phyloP scores from a whole-genome alignment of 2,329 filamentous ascomycete species.

The Pseudocercospora cruenta region DNA sequence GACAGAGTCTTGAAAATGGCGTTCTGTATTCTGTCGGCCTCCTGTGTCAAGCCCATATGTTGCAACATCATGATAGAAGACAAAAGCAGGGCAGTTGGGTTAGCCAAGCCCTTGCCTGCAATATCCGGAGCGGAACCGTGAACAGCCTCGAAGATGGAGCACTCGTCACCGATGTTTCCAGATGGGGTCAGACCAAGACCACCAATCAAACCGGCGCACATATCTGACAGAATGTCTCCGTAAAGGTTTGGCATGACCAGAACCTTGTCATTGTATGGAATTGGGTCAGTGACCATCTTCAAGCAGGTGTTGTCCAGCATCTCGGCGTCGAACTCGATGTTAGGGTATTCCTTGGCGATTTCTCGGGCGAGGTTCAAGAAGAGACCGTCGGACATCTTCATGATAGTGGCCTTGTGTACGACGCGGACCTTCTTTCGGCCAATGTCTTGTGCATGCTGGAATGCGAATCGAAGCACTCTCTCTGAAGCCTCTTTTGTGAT shows the following conservation, averaged over 20 bases:
- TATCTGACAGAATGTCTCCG: slow-evolving; percentile 98
- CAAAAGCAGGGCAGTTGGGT: slow-evolving; percentile 94
- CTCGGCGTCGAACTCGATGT: slow-evolving; percentile 95
- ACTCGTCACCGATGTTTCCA: slow-evolving; percentile 98
- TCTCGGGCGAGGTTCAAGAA: slow-evolving; percentile 87
- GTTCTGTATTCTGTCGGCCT: slow-evolving; percentile 87
- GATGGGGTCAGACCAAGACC: slow-evolving; percentile 96
- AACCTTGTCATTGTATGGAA: slow-evolving; percentile 98
- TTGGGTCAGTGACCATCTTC: slow-evolving; percentile 96
- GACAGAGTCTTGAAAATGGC: slow-evolving; percentile 94
- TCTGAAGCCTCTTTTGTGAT: slow-evolving; percentile 94
- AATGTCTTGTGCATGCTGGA: slow-evolving; percentile 94
- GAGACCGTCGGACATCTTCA: slow-evolving; percentile 99
- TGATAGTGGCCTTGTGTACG: slow-evolving; percentile 99
- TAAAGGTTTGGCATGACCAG: slow-evolving; percentile 98
- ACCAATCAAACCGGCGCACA: slow-evolving; percentile 98
- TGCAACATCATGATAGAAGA: slow-evolving; percentile 99
- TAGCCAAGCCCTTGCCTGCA: slow-evolving; percentile 91
- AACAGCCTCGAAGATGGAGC: slow-evolving; percentile 99
- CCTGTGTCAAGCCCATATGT: slow-evolving; percentile 88
- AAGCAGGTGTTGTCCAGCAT: slow-evolving; percentile 98
- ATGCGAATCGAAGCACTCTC: slow-evolving; percentile 94
- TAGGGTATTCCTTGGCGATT: slow-evolving; percentile 91
- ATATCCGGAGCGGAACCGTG: slow-evolving; percentile 98
- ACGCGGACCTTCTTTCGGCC: slow-evolving; percentile 96